phyloP scores from a whole-genome alignment of 208 protist genomes.

The Paratrypanosoma confusum region DNA sequence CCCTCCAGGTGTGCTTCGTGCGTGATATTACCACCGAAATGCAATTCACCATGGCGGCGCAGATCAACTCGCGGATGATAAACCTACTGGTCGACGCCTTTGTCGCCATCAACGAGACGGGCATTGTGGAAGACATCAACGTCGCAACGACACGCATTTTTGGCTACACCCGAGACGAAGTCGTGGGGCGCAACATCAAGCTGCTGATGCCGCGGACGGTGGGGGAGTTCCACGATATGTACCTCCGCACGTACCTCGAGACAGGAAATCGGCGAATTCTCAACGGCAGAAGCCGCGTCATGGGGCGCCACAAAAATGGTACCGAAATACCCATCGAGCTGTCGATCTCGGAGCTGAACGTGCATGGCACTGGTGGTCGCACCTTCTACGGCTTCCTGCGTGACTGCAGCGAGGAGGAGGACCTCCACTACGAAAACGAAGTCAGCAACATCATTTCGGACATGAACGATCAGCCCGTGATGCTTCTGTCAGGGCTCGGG shows the following conservation, averaged over 20 bases:
- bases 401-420: slow-evolving; percentile 2
- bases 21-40: slow-evolving; percentile 6
- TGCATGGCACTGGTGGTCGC: too few relatives aligned
- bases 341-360: background rate
- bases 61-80: slow-evolving; percentile 4
- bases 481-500: slow-evolving; percentile 6
- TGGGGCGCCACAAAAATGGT: background rate
- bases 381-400: slow-evolving; percentile 13
- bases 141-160: slow-evolving; percentile 5
- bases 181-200: slow-evolving; percentile 8
- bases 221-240: slow-evolving; percentile 15
- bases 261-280: slow-evolving; percentile 21
- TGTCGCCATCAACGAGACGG: slow-evolving; percentile 5
- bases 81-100: background rate
- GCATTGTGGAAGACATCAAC: slow-evolving; percentile 13
- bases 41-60: slow-evolving; percentile 4
- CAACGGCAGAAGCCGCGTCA: slow-evolving; percentile 6
- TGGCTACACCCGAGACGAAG: slow-evolving; percentile 6
- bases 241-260: slow-evolving; percentile 17
- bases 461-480: slow-evolving; percentile 6
- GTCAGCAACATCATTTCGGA: slow-evolving; percentile 5
- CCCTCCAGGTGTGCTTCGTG: slow-evolving; percentile 8
- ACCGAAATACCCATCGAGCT: background rate
- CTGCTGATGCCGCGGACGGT: slow-evolving; percentile 22
- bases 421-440: slow-evolving; percentile 4